Percentiles rank a stretch among this genome's conserved stretches.
phyloP scores from a whole-genome alignment of 352 stramenopile species.

The Aphanomyces astaci region DNA sequence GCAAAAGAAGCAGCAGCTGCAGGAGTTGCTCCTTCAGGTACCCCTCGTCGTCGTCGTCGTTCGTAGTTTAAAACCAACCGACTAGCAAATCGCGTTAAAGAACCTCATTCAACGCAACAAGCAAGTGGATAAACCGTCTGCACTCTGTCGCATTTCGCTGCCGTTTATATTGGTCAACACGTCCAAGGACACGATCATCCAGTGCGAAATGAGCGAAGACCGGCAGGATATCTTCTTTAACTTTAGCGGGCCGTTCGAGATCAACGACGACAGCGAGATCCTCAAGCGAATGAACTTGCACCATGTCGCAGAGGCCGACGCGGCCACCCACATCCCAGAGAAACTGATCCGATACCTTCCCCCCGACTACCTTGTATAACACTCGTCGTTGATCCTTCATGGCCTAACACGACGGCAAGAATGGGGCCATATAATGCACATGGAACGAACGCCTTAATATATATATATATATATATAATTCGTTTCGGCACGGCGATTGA shows the following conservation, averaged over 20 bases:
- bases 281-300: slow-evolving; percentile 91
- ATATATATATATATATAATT: no score
- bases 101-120: slow-evolving; percentile 88
- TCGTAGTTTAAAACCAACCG: not conserved
- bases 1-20: slow-evolving; percentile 85
- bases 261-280: slow-evolving; percentile 97
- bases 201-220: slow-evolving; percentile 95
- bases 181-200: slow-evolving; percentile 89
- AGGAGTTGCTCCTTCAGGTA: slow-evolving; percentile 88
- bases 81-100: slow-evolving; percentile 89
- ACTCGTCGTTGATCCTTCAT: no score
- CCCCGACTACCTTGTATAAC: slow-evolving; percentile 38
- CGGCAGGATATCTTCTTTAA: slow-evolving; percentile 95
- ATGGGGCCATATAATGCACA: no score
- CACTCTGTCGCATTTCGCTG: slow-evolving; percentile 2
- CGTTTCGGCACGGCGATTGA: no score
- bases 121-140: slow-evolving; percentile 10
- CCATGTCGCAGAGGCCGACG: slow-evolving; percentile 51
- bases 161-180: slow-evolving; percentile 95
- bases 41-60: not conserved
- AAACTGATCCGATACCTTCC: slow-evolving; percentile 70
- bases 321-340: slow-evolving; percentile 64
- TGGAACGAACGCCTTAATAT: no score
- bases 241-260: slow-evolving; percentile 94
- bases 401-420: no score